phyloP scores from a whole-genome alignment of 225 moss, liverwort and hornwort species.

The Takakia lepidozioides region DNA sequence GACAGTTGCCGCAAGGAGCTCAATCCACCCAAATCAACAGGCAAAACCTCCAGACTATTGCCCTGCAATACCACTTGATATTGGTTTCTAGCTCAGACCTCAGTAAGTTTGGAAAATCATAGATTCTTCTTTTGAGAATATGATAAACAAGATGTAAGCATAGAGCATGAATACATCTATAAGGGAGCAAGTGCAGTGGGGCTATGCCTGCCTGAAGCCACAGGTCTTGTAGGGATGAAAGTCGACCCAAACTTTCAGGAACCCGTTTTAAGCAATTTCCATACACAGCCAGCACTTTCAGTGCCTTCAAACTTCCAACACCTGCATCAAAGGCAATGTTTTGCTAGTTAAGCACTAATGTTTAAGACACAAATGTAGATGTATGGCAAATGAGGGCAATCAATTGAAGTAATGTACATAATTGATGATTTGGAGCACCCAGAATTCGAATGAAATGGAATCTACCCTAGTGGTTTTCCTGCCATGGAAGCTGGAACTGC shows the following conservation, averaged over 20 bases:
- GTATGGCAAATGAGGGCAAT: too few species aligned
- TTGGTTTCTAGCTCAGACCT: too few species aligned
- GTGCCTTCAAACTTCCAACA: constrained; percentile 55
- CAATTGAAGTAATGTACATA: too few species aligned
- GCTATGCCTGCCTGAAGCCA: constrained; percentile 67
- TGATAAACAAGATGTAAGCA: too few species aligned
- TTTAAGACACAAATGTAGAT: too few species aligned
- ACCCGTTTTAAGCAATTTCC: constrained; percentile 53
- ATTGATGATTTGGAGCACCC: too few species aligned
- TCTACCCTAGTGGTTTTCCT: too few species aligned
- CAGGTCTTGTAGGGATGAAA: constrained; percentile 71
- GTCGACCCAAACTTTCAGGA: constrained; percentile 57
- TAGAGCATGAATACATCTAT: too few species aligned
- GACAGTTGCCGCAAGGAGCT: constrained; percentile 67
- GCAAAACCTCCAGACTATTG: constrained; percentile 59
- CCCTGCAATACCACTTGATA: constrained; percentile 25
- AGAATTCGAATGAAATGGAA: too few species aligned
- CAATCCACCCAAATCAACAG: constrained; percentile 46
- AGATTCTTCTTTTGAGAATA: too few species aligned
- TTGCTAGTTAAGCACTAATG: too few species aligned
- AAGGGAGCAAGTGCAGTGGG: constrained; percentile 1
- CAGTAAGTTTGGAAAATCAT: background rate
- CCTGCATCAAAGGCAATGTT: constrained; percentile 34
- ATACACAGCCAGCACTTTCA: constrained; percentile 58
- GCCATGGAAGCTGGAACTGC: too few species aligned